phyloP scores from a whole-genome alignment of 768 basidiomycete genomes.

The Pisolithus albus region DNA sequence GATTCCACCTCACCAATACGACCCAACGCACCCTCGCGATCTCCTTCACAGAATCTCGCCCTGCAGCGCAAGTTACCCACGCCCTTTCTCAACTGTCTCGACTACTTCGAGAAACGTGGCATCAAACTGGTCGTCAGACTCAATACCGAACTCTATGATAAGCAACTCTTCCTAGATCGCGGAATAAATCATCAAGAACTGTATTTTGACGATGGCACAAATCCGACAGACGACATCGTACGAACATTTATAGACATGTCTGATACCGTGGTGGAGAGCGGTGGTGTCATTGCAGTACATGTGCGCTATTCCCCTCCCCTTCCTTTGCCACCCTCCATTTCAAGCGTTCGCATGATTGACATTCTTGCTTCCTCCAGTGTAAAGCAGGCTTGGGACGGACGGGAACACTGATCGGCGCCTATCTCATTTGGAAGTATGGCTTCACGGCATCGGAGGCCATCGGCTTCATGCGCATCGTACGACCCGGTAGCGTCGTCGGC shows the following conservation, averaged over 20 bases:
- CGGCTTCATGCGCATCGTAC: slow-evolving; percentile 95
- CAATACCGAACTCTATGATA: slow-evolving; percentile 90
- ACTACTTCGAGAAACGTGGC: slow-evolving; percentile 83
- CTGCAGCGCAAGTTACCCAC: slow-evolving; percentile 71
- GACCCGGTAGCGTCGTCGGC: slow-evolving; percentile 90
- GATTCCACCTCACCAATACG: slow-evolving; percentile 23
- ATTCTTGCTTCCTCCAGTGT: slow-evolving; percentile 45
- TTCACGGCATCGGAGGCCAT: slow-evolving; percentile 96
- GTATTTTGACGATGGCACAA: slow-evolving; percentile 98
- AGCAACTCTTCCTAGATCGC: slow-evolving; percentile 68
- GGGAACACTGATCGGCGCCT: slow-evolving; percentile 94
- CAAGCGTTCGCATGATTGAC: slow-evolving; percentile 11
- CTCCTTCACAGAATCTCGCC: slow-evolving; percentile 41
- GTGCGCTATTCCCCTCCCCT: slow-evolving; percentile 38
- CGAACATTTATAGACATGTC: slow-evolving; percentile 83
- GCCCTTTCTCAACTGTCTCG: slow-evolving; percentile 84
- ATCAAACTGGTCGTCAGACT: slow-evolving; percentile 90
- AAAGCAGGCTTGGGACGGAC: slow-evolving; percentile 96
- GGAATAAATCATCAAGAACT: slow-evolving; percentile 88
- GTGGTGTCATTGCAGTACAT: slow-evolving; percentile 84
- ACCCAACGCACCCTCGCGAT: slow-evolving; percentile 20
- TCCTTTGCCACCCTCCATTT: slow-evolving; percentile 6
- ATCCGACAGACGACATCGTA: slow-evolving; percentile 93
- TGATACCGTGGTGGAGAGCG: slow-evolving; percentile 67
- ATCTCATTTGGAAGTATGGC: slow-evolving; percentile 97